Percentiles rank a stretch among this genome's conserved stretches.
phyloP scores from a whole-genome alignment of 331 rosid genomes.

The Spiraea crenata region DNA sequence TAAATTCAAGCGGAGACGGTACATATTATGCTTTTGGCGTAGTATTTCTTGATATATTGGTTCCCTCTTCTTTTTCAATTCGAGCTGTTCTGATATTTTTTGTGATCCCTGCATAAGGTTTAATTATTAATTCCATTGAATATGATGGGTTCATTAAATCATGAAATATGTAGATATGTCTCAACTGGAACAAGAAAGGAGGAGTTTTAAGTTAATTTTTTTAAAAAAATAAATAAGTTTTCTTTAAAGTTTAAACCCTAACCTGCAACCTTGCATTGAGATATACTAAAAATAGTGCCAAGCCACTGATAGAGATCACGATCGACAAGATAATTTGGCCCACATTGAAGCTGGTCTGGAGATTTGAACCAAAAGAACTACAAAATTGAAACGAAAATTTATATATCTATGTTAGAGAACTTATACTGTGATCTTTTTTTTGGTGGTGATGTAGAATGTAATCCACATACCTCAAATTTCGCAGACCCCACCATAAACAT shows the following conservation, averaged over 20 bases:
- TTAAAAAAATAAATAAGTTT: no score
- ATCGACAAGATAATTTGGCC: not conserved
- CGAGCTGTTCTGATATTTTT: not conserved
- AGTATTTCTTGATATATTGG: not conserved
- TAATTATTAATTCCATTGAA: not conserved
- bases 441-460: no score
- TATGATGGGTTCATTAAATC: not conserved
- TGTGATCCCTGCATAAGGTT: not conserved
- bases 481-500: conserved; percentile 4
- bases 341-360: not conserved
- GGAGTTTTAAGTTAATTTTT: no score
- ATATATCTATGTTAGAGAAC: not conserved
- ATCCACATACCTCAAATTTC: not conserved
- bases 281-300: conserved; percentile 1
- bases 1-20: not conserved
- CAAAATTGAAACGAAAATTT: not conserved
- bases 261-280: conserved; percentile 10
- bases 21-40: not conserved
- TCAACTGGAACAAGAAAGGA: no score
- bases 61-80: not conserved
- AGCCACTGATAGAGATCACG: not conserved
- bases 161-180: no score
- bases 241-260: not conserved
- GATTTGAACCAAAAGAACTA: conserved; percentile 10
- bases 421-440: not conserved